Evolutionary conservation across 345 rosid genomes (phyloP).

Genomic region (Microthlaspi erraticum): DNA sequence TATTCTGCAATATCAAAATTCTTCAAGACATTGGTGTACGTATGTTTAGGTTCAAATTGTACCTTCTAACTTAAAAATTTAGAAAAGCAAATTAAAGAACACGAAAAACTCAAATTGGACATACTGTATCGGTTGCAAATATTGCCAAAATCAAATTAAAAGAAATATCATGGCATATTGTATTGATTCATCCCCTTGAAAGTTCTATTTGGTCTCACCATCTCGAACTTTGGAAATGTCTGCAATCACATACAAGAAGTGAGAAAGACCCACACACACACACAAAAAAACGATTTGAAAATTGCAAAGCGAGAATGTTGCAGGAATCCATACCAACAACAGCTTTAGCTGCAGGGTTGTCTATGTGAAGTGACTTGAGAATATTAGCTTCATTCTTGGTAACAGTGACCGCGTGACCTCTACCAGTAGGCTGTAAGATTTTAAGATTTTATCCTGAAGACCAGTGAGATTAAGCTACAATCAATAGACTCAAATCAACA

Average conservation of each 20-base stretch:
- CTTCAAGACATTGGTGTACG: no score
- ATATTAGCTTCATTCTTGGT: conserved; percentile 98
- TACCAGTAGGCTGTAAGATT: conserved; percentile 93
- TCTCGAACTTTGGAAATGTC: conserved; percentile 99
- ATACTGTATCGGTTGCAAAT: no score
- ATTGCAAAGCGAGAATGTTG: not conserved
- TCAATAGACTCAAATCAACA: not conserved
- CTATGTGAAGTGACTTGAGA: conserved; percentile 90
- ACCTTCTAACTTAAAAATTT: no score
- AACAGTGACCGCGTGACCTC: conserved; percentile 81
- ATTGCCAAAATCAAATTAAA: no score
- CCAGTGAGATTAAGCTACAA: conserved; percentile 27
- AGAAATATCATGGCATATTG: no score
- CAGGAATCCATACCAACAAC: conserved; percentile 75
- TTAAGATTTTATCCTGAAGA: conserved; percentile 84
- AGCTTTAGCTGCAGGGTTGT: conserved; percentile 97
- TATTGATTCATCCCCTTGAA: no score
- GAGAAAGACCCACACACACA: not conserved
- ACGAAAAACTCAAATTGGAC: no score
- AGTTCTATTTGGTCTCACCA: no score
- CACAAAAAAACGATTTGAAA: not conserved
- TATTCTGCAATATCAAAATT: no score
- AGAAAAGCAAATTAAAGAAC: no score
- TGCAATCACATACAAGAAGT: conserved; percentile 31
- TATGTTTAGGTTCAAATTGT: no score